Percentiles rank a stretch among this genome's conserved stretches.
Evolutionary conservation across 2,329 filamentous ascomycete genomes (phyloP).

Genomic region (Emmonsia crescens): DNA sequence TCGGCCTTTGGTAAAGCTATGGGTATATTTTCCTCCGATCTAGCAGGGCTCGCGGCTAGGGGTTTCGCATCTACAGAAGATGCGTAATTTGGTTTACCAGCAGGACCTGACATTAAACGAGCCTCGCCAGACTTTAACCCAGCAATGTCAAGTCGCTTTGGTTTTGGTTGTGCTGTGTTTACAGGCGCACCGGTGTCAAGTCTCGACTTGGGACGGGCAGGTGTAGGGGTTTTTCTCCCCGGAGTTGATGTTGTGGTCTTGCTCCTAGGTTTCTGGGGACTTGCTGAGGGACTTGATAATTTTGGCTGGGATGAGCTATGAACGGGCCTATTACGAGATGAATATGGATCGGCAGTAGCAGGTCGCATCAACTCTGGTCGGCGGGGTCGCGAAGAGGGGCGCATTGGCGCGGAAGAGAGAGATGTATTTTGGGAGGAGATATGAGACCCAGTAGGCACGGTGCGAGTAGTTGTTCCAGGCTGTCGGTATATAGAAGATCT

Average conservation of each 20-base stretch:
- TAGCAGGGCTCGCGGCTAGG: slow-evolving; percentile 16
- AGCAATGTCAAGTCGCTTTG: slow-evolving; percentile 24
- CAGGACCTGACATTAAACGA: slow-evolving; percentile 12
- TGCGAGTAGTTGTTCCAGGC: slow-evolving; percentile 24
- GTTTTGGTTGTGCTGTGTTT: slow-evolving; percentile 23
- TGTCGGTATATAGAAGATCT: slow-evolving; percentile 24
- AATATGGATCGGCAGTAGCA: slow-evolving; percentile 46
- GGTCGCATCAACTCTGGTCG: slow-evolving; percentile 34
- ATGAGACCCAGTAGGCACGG: slow-evolving; percentile 27
- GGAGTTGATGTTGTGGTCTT: slow-evolving; percentile 22
- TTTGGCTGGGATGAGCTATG: slow-evolving; percentile 14
- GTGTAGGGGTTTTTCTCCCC: slow-evolving; percentile 19
- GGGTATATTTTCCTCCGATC: slow-evolving; percentile 36
- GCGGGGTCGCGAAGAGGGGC: slow-evolving; percentile 32
- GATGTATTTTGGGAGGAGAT: slow-evolving; percentile 22
- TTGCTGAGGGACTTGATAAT: slow-evolving; percentile 19
- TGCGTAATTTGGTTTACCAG: slow-evolving; percentile 19
- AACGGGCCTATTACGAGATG: slow-evolving; percentile 14
- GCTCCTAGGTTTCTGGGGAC: slow-evolving; percentile 15
- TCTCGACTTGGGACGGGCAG: slow-evolving; percentile 25
- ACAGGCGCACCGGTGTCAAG: slow-evolving; percentile 18
- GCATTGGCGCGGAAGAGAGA: slow-evolving; percentile 50
- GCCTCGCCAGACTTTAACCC: slow-evolving; percentile 20
- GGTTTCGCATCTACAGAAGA: slow-evolving; percentile 11
- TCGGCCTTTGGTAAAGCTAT: slow-evolving; percentile 39